Conservation (phyloP, 2,329 filamentous ascomycete genomes). For the Penicillium digitatum region DNA sequence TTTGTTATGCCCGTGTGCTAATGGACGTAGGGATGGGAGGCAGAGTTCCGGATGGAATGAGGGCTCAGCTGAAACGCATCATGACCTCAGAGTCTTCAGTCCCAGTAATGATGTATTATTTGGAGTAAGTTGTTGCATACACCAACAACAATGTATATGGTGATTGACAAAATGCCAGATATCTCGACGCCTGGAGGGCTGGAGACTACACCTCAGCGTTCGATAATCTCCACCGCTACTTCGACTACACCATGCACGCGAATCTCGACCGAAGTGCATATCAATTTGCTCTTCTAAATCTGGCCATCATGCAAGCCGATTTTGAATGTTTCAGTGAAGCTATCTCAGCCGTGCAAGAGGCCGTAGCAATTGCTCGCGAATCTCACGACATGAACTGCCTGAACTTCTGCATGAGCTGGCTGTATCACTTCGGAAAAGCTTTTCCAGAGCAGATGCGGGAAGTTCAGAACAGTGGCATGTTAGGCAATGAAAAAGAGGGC, state of each 20-base stretch:
- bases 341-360: constrained; percentile 90
- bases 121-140: constrained; percentile 52
- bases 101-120: constrained; percentile 71
- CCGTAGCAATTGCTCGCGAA: constrained; percentile 88
- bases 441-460: constrained; percentile 71
- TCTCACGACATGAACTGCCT: constrained; percentile 88
- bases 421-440: constrained; percentile 87
- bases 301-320: constrained; percentile 89
- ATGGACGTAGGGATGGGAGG: constrained; percentile 63
- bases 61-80: constrained; percentile 64
- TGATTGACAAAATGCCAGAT: constrained; percentile 49
- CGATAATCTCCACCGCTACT: constrained; percentile 88
- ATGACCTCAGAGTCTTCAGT: constrained; percentile 63
- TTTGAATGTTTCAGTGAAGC: constrained; percentile 90
- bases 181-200: constrained; percentile 86
- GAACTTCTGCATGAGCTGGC: constrained; percentile 93
- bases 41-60: constrained; percentile 71
- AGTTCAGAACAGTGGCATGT: constrained; percentile 66
- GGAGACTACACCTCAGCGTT: constrained; percentile 88
- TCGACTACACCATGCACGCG: constrained; percentile 91
- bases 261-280: constrained; percentile 74
- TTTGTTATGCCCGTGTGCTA: constrained; percentile 15
- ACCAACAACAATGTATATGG: neutral
- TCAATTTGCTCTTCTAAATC: constrained; percentile 89
- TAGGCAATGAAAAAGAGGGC: constrained; percentile 75